Evolutionary conservation across 805 yeast genomes (phyloP).

Genomic region (Yamadazyma paraphyllophila): DNA sequence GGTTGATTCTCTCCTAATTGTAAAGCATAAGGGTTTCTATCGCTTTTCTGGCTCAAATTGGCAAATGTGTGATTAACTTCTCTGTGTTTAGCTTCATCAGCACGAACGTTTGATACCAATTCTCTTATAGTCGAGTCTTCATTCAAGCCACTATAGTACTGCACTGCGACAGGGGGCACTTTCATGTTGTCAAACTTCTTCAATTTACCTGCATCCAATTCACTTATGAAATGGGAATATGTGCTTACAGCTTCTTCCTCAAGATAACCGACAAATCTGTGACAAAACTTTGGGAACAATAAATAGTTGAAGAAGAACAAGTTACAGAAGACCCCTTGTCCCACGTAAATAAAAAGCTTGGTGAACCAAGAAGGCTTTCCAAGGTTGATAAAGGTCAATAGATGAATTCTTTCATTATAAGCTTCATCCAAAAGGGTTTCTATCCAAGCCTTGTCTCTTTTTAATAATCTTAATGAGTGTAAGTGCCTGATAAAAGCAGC

Average conservation of each 20-base stretch:
- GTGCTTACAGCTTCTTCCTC: conserved; percentile 78
- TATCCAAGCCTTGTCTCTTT: conserved; percentile 71
- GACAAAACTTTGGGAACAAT: conserved; percentile 61
- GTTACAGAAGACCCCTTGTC: conserved; percentile 72
- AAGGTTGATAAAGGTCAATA: conserved; percentile 63
- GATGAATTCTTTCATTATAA: conserved; percentile 75
- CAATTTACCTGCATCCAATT: conserved; percentile 50
- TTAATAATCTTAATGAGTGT: conserved; percentile 58
- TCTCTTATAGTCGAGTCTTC: conserved; percentile 56
- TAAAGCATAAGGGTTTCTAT: conserved; percentile 67
- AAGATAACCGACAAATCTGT: conserved; percentile 72
- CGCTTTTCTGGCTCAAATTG: conserved; percentile 50
- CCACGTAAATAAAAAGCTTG: conserved; percentile 51
- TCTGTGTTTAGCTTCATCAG: conserved; percentile 77
- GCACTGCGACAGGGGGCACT: conserved; percentile 59
- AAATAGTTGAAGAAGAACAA: conserved; percentile 60
- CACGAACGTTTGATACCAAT: conserved; percentile 59
- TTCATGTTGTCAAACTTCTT: conserved; percentile 44
- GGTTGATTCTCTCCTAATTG: conserved; percentile 43
- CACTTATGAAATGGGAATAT: conserved; percentile 55
- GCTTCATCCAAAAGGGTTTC: conserved; percentile 74
- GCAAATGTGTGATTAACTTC: conserved; percentile 79
- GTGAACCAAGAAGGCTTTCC: conserved; percentile 63
- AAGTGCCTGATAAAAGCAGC: conserved; percentile 72
- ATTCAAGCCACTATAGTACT: conserved; percentile 58